phyloP scores from a whole-genome alignment of 1,139 yeast species.

The Nakaseomyces nivariensis region DNA sequence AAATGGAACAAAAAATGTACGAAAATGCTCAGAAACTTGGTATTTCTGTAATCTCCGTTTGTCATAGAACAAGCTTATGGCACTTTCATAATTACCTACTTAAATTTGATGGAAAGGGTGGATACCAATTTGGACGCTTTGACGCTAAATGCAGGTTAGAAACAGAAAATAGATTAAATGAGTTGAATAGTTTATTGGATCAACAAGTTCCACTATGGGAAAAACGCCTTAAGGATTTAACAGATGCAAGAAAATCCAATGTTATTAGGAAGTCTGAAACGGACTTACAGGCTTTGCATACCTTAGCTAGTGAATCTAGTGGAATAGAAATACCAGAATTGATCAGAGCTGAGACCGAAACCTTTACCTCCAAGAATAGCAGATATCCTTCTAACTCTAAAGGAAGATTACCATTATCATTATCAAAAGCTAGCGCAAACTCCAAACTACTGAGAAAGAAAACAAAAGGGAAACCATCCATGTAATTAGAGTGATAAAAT shows the following conservation, averaged over 20 bases:
- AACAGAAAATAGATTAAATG: constrained; percentile 62
- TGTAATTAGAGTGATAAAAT: neutral
- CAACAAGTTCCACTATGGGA: constrained; percentile 55
- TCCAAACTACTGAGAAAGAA: neutral
- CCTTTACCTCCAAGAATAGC: neutral
- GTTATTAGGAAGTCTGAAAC: constrained; percentile 25
- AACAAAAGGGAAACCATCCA: neutral
- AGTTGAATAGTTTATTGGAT: constrained; percentile 52
- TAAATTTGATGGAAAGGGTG: constrained; percentile 80
- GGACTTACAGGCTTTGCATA: constrained; percentile 14
- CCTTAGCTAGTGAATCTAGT: neutral
- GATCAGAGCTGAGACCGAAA: constrained; percentile 1
- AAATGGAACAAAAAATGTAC: constrained; percentile 86
- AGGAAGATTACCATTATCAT: neutral
- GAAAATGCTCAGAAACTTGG: constrained; percentile 71
- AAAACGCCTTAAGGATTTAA: constrained; percentile 52
- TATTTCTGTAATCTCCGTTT: constrained; percentile 79
- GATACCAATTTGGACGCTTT: constrained; percentile 57
- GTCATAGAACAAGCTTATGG: constrained; percentile 90
- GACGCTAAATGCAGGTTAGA: constrained; percentile 60
- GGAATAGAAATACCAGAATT: neutral
- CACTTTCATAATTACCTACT: constrained; percentile 76
- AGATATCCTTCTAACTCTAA: neutral
- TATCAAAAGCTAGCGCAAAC: neutral
- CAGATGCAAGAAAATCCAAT: constrained; percentile 35